Base-by-base conservation (phyloP, 2,329 filamentous ascomycete species). In the Ambrosiella xylebori region DNA sequence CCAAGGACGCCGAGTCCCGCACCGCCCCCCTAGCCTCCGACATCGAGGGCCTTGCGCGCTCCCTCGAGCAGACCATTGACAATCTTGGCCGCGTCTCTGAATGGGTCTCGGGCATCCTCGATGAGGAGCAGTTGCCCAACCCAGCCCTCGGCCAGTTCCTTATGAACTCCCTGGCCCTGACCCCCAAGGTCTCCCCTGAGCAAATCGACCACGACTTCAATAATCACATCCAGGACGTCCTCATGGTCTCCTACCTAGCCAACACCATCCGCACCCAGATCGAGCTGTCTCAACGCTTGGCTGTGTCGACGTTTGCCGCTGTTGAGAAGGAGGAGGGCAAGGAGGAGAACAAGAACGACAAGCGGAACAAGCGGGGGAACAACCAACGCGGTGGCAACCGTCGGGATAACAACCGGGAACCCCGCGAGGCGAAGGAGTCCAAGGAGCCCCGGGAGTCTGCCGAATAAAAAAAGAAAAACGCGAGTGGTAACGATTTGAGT, bases 181-280 rank as follows among this genome's bases (percentile, higher is more conserved):
- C 91, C 58, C 93, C 93, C 67, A 98, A 97, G 79, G 93, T 97
- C 61, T 88, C 95, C 66, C 76, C 85, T 41, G 79, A 82, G 62
- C 86, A 94, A 70, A 90, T 98, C 68, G 93, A 98, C 78, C 80
- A 85, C 69, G 90, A 97, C 76, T 98, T 98, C 81, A 98, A 98
- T 82, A 95, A 95, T 77, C 93, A 98, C 76, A 89, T 98, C 72
- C 93, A 98, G 76, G 93, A 98, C 71, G 90, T 98, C 61, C 83
- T 98, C 64, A 90, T 97, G 71, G 90, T 98, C 66, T 95, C 89
- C 64, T 98, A 98, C 76, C 80, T 98, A 63, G 89, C 93, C 70
- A 98, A 97, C 79, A 96, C 89, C 64, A 95, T 97, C 74, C 88
- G 91, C 71, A 97, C 91, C 65, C 93, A 98, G 76, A 96, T 98